These are phyloP conservation scores for Dactylellina cionopaga DNA, from an alignment of 2,329 filamentous ascomycete genomes.

Conservation along the genomic window DNA sequence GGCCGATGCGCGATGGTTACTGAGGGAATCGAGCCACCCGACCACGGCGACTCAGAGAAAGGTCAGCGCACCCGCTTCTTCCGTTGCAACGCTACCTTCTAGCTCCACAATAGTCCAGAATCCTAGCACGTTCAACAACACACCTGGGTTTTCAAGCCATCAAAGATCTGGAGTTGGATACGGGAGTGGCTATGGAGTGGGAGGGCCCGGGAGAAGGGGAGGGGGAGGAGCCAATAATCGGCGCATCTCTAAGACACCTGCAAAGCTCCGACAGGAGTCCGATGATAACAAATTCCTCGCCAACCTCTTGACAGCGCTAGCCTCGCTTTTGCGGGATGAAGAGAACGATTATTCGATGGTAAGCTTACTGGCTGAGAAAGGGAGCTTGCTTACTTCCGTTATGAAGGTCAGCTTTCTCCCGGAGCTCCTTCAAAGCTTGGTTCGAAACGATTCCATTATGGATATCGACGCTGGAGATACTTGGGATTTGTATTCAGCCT, in stretches of 20 bases:
- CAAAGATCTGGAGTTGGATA: conserved; percentile 11
- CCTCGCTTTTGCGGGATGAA: neutral
- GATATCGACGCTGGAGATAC: conserved; percentile 48
- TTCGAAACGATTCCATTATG: conserved; percentile 53
- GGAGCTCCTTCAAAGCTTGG: conserved; percentile 52
- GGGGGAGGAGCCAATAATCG: neutral
- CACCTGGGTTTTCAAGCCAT: neutral
- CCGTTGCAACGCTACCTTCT: neutral
- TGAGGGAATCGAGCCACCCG: conserved; percentile 10
- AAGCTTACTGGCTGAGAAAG: conserved; percentile 10
- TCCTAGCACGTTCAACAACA: too few species aligned
- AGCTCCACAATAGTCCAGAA: neutral
- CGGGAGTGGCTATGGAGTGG: neutral
- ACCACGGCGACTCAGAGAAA: neutral
- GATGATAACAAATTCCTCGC: conserved; percentile 23
- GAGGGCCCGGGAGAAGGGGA: neutral
- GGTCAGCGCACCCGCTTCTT: neutral
- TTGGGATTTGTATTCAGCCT: conserved; percentile 52
- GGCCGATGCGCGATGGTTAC: conserved; percentile 29
- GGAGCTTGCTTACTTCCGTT: neutral
- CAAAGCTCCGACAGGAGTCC: conserved; percentile 20
- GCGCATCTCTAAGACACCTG: conserved; percentile 10
- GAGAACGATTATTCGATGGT: neutral
- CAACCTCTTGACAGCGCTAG: neutral
- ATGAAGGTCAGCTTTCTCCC: conserved; percentile 52